phyloP scores from a whole-genome alignment of 768 basidiomycete genomes.

The Sarcodon sp. region DNA sequence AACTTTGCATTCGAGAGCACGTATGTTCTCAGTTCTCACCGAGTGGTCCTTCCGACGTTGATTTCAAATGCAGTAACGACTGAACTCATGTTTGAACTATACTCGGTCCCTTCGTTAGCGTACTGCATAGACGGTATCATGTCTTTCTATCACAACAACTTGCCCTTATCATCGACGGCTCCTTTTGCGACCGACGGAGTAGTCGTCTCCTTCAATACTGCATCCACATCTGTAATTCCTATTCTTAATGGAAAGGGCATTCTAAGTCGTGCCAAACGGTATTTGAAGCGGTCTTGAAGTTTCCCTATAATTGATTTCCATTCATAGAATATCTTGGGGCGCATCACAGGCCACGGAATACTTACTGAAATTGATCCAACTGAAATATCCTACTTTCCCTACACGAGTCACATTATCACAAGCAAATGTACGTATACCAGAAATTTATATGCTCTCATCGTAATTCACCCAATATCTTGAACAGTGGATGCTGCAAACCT shows the following conservation, averaged over 20 bases:
- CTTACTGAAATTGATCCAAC: constrained; percentile 83
- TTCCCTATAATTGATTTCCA: neutral
- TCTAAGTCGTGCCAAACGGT: constrained; percentile 83
- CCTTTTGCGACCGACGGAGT: constrained; percentile 61
- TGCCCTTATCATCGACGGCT: constrained; percentile 15
- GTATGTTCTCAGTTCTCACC: constrained; percentile 33
- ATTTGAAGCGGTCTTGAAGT: constrained; percentile 4
- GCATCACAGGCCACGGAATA: constrained; percentile 84
- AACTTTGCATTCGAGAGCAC: constrained; percentile 74
- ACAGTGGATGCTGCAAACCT: constrained; percentile 86
- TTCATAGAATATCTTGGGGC: constrained; percentile 83
- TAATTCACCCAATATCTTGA: neutral
- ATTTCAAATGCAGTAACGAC: constrained; percentile 56
- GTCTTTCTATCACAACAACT: constrained; percentile 80
- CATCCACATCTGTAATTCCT: constrained; percentile 85
- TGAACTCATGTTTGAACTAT: constrained; percentile 92
- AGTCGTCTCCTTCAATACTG: constrained; percentile 83
- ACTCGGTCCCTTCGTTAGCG: constrained; percentile 71
- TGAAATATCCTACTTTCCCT: constrained; percentile 92
- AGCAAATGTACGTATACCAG: constrained; percentile 43
- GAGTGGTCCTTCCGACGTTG: neutral
- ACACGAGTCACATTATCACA: constrained; percentile 69
- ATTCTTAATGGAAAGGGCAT: constrained; percentile 74
- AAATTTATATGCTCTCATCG: neutral
- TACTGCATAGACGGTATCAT: constrained; percentile 87